A percentile compares a stretch with the other conserved stretches of the same genome.
Conservation (phyloP, 2,329 filamentous ascomycete species). For the Daldinia sp. region DNA sequence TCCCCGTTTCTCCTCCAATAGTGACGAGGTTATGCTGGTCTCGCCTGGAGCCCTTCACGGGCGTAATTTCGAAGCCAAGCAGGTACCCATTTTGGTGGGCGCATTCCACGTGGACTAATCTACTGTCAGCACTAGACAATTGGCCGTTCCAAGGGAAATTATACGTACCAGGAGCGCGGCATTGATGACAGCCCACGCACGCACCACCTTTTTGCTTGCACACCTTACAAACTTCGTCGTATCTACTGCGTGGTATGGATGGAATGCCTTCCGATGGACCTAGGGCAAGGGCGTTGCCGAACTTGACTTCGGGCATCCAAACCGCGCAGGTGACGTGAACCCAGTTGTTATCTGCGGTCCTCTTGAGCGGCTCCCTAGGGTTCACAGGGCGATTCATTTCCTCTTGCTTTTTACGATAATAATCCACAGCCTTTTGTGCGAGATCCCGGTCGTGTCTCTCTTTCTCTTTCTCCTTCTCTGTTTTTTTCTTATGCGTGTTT, state of each 20-base stretch:
- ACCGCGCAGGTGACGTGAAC: constrained; percentile 94
- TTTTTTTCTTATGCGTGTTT: constrained; percentile 84
- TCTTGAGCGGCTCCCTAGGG: constrained; percentile 91
- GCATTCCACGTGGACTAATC: constrained; percentile 85
- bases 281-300: constrained; percentile 84
- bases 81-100: constrained; percentile 85
- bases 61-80: constrained; percentile 90
- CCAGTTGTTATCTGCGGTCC: constrained; percentile 97
- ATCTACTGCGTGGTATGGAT: constrained; percentile 78
- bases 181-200: constrained; percentile 85
- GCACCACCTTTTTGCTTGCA: constrained; percentile 83
- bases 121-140: constrained; percentile 53
- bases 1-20: constrained; percentile 82
- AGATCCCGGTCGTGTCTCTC: constrained; percentile 88
- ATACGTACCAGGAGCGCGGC: constrained; percentile 64
- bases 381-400: constrained; percentile 84
- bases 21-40: constrained; percentile 85
- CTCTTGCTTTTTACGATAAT: constrained; percentile 84
- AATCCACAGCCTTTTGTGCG: constrained; percentile 81
- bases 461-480: constrained; percentile 89
- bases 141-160: not conserved
- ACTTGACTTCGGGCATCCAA: constrained; percentile 93
- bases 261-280: constrained; percentile 92
- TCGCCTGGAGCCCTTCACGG: constrained; percentile 87
- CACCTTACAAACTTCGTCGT: constrained; percentile 83